Evolutionary conservation across 2,329 filamentous ascomycete species (phyloP), one percentile per base, ranked within the genome.

Genomic region (Graphilbum sp.): DNA sequence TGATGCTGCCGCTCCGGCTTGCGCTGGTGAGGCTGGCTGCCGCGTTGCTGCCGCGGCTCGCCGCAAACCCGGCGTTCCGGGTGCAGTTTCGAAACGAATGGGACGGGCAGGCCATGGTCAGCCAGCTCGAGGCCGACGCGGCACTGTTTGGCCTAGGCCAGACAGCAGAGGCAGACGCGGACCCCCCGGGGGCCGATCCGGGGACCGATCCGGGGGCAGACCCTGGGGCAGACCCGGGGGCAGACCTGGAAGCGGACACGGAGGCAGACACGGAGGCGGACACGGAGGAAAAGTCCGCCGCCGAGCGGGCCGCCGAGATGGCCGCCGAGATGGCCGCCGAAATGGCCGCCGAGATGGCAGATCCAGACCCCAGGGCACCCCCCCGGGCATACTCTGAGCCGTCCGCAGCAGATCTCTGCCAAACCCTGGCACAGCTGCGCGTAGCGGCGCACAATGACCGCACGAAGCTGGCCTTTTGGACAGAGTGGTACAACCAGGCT

Each of bases 1-100:
- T 32, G 12, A 41, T 55, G 36, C 30, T 36, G 7, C 24, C 36
- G 0, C 42, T 56, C 10, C 49, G 52, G 2, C 23, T 45, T 13
- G 45, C 42, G 7, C 45, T 56, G 34, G 46, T 50, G 2, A 43
- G 44, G n/a, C 31, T 54, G 4, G 36, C 51, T 10, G 50, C 49
- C 17, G 45, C 27, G 8, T 32, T 37, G 12, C 33, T 54, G 27
- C 40, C 50, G 32, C 43, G 41, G 18, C 40, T 55, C 15, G 40
- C 48, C 3, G 21, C 40, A 17, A 51, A 46, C 38, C 38, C 32
- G 3, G 41, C 33, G 12, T 55, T 53, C 35, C 35, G 34, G 3
- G 21, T 16, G 9, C 35, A 37, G n/a, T 47, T 48, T 21, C 34
- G 36, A 9, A 31, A 21, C 20, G 32, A 44, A 20, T 50, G 48